These are phyloP conservation scores for Diversispora epigaea DNA, from an alignment of 192 early-diverging fungal species.

Conservation along the genomic window DNA sequence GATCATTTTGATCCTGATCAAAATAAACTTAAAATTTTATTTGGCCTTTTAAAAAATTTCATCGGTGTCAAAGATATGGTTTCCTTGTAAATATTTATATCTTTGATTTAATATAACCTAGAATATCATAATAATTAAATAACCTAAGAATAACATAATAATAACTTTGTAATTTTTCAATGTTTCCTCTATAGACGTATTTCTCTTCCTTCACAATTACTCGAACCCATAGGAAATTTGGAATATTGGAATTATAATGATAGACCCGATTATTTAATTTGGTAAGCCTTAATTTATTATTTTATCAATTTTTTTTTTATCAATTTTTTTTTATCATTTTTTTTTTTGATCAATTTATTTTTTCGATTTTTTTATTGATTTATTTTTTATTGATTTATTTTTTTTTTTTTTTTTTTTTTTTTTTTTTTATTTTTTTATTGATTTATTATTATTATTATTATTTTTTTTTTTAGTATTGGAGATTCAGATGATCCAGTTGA, in stretches of 20 bases:
- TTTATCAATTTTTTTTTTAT: background rate
- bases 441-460: background rate
- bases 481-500: slow-evolving; percentile 63
- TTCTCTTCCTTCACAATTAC: slow-evolving; percentile 67
- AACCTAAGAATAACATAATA: too few species aligned
- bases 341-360: background rate
- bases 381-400: background rate
- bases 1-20: slow-evolving; percentile 34
- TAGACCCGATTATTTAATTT: slow-evolving; percentile 67
- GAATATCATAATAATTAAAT: too few species aligned
- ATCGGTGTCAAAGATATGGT: slow-evolving; percentile 69
- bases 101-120: background rate
- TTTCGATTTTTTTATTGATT: background rate
- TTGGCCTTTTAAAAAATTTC: slow-evolving; percentile 62
- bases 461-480: slow-evolving; percentile 49
- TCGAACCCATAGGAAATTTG: slow-evolving; percentile 72
- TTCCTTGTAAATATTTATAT: slow-evolving; percentile 38
- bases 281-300: slow-evolving; percentile 21
- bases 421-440: background rate
- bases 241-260: slow-evolving; percentile 81
- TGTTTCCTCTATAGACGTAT: slow-evolving; percentile 46
- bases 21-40: slow-evolving; percentile 56
- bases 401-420: slow-evolving; percentile 28
- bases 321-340: background rate
- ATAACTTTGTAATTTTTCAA: background rate